Conservation (phyloP, 2,329 filamentous ascomycete species). For the Stagonosporopsis cucurbitacearum region DNA sequence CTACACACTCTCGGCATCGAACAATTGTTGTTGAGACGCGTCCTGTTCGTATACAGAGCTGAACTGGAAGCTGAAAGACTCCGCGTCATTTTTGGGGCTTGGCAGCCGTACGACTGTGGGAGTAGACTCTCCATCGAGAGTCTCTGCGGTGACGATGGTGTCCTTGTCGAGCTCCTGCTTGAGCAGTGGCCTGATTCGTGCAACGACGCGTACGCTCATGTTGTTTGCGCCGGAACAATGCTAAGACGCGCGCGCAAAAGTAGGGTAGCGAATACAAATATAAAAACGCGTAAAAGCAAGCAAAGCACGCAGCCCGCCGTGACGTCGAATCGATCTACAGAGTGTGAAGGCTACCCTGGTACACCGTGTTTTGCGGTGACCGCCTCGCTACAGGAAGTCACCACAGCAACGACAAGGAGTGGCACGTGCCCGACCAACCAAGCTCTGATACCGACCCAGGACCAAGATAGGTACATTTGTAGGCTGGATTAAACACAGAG, state of each 20-base stretch:
- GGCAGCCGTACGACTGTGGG: conserved; percentile 82
- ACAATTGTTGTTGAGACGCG: conserved; percentile 84
- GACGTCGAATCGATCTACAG: conserved; percentile 37
- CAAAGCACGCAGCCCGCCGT: conserved; percentile 39
- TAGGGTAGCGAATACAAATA: conserved; percentile 26
- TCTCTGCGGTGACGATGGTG: conserved; percentile 74
- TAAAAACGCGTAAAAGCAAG: conserved; percentile 37
- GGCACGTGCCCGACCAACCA: conserved; percentile 21
- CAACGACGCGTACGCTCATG: conserved; percentile 81
- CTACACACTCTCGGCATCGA: conserved; percentile 79
- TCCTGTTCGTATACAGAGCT: conserved; percentile 86
- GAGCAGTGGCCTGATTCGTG: conserved; percentile 86
- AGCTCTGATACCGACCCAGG: not conserved
- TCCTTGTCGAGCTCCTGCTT: conserved; percentile 86
- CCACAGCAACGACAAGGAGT: conserved; percentile 9
- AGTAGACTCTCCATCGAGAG: conserved; percentile 48
- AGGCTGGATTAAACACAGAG: not conserved
- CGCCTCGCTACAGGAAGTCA: conserved; percentile 11
- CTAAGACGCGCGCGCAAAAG: conserved; percentile 13
- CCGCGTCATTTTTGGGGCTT: conserved; percentile 88
- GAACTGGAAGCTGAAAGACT: conserved; percentile 94
- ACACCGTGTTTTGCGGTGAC: conserved; percentile 18
- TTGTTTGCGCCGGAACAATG: conserved; percentile 21
- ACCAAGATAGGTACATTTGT: not conserved
- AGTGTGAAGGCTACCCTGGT: conserved; percentile 18